Conservation (phyloP, 2,329 filamentous ascomycete species). For the Volutella citrinella region DNA sequence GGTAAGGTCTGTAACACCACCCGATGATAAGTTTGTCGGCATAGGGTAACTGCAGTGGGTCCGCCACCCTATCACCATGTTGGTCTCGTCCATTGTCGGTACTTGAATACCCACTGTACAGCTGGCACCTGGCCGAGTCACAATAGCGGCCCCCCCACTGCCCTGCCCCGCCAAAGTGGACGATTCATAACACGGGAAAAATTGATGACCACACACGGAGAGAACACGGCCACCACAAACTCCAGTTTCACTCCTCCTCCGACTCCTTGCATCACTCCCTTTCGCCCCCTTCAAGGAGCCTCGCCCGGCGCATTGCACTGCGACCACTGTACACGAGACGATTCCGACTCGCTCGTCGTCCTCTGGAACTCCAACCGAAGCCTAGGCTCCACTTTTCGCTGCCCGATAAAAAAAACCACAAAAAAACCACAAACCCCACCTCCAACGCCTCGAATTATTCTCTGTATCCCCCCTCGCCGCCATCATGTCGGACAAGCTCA, state of each 20-base stretch:
- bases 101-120: no score
- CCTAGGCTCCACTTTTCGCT: slow-evolving; percentile 15
- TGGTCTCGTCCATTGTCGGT: no score
- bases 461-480: slow-evolving; percentile 18
- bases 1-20: no score
- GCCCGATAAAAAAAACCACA: slow-evolving; percentile 12
- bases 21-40: no score
- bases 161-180: slow-evolving; percentile 32
- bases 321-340: no score
- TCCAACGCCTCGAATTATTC: slow-evolving; percentile 6
- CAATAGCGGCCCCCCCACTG: slow-evolving; percentile 8
- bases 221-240: slow-evolving; percentile 17
- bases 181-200: slow-evolving; percentile 39
- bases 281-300: slow-evolving; percentile 16
- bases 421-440: slow-evolving; percentile 19
- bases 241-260: slow-evolving; percentile 11
- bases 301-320: slow-evolving; percentile 22
- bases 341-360: no score
- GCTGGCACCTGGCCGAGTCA: no score
- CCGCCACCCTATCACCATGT: no score
- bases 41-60: no score
- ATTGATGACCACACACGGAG: slow-evolving; percentile 36
- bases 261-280: slow-evolving; percentile 5
- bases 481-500: slow-evolving; percentile 89
- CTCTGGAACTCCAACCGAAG: no score